A percentile compares a stretch with the other conserved stretches of the same genome.
These are phyloP conservation scores for Gynochthodes officinalis DNA, from an alignment of 257 asterid genomes.

Conservation along the genomic window DNA sequence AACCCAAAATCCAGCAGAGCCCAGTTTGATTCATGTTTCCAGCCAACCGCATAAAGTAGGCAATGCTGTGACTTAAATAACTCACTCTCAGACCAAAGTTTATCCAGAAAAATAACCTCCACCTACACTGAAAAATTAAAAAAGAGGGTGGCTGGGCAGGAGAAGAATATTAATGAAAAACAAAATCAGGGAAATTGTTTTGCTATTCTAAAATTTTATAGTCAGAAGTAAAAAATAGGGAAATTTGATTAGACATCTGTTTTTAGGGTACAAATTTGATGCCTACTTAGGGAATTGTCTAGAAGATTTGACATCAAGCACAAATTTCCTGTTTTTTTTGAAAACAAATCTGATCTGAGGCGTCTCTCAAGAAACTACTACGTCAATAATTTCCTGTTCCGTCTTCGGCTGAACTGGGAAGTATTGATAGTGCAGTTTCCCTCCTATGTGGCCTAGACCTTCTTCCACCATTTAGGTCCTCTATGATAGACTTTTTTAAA, in stretches of 20 bases:
- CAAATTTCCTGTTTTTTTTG: background rate
- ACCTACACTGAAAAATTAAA: no score
- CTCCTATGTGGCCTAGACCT: constrained; percentile 86
- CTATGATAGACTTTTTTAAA: constrained; percentile 80
- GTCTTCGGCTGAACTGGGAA: constrained; percentile 61
- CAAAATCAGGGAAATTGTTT: background rate
- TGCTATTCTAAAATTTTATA: background rate
- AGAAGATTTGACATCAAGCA: background rate
- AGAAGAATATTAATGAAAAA: background rate
- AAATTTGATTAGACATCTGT: no score
- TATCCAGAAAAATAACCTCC: background rate
- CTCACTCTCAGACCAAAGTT: background rate
- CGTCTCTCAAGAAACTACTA: constrained; percentile 37
- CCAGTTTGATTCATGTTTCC: background rate
- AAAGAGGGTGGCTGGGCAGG: background rate
- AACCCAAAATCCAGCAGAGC: background rate
- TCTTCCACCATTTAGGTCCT: constrained; percentile 84
- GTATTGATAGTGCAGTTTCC: constrained; percentile 81
- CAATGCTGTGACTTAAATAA: background rate
- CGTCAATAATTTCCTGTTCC: constrained; percentile 81
- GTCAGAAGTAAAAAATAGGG: background rate
- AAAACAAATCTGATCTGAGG: background rate
- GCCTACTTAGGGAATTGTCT: background rate
- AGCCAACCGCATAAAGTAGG: background rate
- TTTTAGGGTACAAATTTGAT: background rate